Conservation (phyloP, 2,329 filamentous ascomycete genomes). For the Trichoderma simmonsii region DNA sequence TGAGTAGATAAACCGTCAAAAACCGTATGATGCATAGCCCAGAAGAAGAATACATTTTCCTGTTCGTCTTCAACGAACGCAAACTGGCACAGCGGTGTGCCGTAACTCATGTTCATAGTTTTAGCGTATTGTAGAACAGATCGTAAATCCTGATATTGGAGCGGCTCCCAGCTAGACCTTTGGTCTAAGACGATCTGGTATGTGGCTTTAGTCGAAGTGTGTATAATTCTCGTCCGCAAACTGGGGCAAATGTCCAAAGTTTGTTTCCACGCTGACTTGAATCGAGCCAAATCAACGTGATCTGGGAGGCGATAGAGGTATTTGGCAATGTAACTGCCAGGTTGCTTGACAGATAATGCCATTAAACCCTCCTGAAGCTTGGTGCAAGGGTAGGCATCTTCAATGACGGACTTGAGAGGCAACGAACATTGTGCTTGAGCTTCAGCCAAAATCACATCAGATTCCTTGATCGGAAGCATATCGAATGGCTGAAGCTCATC, state of each 20-base stretch:
- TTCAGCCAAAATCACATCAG: neutral
- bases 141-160: neutral
- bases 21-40: neutral
- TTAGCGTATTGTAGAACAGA: neutral
- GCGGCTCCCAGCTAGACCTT: neutral
- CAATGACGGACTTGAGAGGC: neutral
- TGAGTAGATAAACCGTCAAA: slow-evolving; percentile 8
- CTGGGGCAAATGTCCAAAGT: neutral
- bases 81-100: neutral
- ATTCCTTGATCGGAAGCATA: neutral
- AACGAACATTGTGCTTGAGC: neutral
- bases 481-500: neutral
- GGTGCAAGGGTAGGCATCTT: slow-evolving; percentile 3
- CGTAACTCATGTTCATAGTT: neutral
- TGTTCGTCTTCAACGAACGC: neutral
- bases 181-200: neutral
- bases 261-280: slow-evolving; percentile 26
- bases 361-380: slow-evolving; percentile 9
- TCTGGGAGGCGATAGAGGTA: neutral
- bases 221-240: slow-evolving; percentile 13
- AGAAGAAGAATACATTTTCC: neutral
- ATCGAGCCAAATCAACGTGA: neutral
- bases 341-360: slow-evolving; percentile 8
- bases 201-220: neutral
- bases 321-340: neutral